These are phyloP conservation scores for Lactarius vividus DNA, from an alignment of 768 basidiomycete genomes.

Conservation along the genomic window DNA sequence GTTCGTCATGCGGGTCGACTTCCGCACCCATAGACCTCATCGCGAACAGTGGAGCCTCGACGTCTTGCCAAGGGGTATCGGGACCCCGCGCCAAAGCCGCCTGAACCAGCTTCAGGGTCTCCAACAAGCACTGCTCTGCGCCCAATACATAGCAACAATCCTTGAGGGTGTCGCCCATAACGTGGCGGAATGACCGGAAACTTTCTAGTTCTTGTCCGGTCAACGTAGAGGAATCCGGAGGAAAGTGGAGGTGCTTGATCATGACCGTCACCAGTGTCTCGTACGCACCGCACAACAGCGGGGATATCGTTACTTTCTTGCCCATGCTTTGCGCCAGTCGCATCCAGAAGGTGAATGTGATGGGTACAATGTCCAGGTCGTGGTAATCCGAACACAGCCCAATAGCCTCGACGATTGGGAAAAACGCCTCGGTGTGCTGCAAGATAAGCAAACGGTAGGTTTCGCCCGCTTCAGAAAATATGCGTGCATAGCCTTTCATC, in stretches of 20 bases:
- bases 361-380: constrained; percentile 94
- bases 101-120: constrained; percentile 79
- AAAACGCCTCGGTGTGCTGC: constrained; percentile 88
- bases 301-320: constrained; percentile 67
- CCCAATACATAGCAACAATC: constrained; percentile 96
- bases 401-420: constrained; percentile 93
- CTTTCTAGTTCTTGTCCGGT: constrained; percentile 86
- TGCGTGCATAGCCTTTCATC: constrained; percentile 83
- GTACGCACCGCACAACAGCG: constrained; percentile 82
- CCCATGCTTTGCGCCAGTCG: constrained; percentile 87
- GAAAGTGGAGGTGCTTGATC: constrained; percentile 90
- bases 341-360: constrained; percentile 99
- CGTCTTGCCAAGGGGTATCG: constrained; percentile 83
- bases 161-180: constrained; percentile 98
- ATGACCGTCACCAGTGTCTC: constrained; percentile 79
- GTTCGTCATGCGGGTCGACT: constrained; percentile 77
- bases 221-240: constrained; percentile 61
- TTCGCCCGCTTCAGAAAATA: constrained; percentile 97
- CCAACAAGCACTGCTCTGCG: constrained; percentile 75
- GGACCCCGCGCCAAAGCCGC: constrained; percentile 61
- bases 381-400: constrained; percentile 88
- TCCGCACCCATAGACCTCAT: constrained; percentile 98
- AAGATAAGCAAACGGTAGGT: constrained; percentile 87
- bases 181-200: constrained; percentile 93
- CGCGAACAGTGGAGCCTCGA: constrained; percentile 96